phyloP scores from a whole-genome alignment of 208 protist genomes.

The Acanthamoeba sp. region DNA sequence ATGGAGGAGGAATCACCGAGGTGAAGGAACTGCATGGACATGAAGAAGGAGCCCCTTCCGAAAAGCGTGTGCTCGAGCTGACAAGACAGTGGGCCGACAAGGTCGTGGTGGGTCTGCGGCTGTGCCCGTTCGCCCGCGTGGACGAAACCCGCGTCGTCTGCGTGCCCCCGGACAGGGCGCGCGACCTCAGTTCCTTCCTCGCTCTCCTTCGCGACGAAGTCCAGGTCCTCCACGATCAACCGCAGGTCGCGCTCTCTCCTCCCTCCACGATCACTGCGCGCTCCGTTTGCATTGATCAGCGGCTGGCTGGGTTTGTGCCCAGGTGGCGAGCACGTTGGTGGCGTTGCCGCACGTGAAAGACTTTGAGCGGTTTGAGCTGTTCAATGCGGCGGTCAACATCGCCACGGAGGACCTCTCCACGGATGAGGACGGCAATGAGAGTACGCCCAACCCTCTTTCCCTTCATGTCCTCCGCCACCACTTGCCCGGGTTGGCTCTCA shows the following conservation, averaged over 20 bases:
- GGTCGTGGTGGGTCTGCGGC: conserved; percentile 1
- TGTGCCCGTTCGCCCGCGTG: conserved; percentile 44
- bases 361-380: conserved; percentile 1
- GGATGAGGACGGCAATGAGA: not conserved
- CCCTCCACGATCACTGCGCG: no score
- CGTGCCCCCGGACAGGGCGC: not conserved
- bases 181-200: not conserved
- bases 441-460: not conserved
- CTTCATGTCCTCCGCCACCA: not conserved
- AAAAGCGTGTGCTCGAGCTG: not conserved
- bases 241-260: not conserved
- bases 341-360: not conserved
- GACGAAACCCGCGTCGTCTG: conserved; percentile 37
- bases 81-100: conserved; percentile 10
- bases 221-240: not conserved
- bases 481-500: not conserved
- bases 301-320: not conserved
- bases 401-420: not conserved
- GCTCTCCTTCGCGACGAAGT: not conserved
- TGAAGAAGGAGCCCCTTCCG: no score
- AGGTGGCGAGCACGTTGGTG: conserved; percentile 58
- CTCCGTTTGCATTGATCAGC: not conserved
- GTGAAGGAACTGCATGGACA: no score
- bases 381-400: conserved; percentile 53
- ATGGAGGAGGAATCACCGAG: no score